phyloP scores from a whole-genome alignment of 2,329 filamentous ascomycete genomes.

The Knoxdaviesia proteae region DNA sequence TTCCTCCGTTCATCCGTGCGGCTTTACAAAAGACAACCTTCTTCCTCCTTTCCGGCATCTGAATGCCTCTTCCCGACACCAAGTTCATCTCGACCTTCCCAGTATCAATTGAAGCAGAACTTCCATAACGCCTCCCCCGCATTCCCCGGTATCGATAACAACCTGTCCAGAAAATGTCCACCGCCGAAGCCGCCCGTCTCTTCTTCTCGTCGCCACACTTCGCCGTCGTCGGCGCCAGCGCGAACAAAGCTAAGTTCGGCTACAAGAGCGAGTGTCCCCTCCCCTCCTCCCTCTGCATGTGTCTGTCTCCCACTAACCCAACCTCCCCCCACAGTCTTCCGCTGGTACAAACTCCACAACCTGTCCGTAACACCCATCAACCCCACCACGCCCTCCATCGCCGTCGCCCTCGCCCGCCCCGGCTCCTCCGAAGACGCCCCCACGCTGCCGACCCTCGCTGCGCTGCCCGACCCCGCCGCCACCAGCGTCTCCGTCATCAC shows the following conservation, averaged over 20 bases:
- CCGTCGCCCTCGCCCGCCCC: constrained; percentile 18
- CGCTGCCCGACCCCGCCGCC: constrained; percentile 42
- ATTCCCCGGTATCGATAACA: too few relatives aligned
- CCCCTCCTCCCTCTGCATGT: not conserved
- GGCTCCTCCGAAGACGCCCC: constrained; percentile 27
- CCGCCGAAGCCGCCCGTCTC: constrained; percentile 48
- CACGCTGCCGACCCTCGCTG: constrained; percentile 43
- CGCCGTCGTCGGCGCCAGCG: constrained; percentile 78
- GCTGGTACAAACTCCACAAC: constrained; percentile 64
- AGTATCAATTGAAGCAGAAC: too few relatives aligned
- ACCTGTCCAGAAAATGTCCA: not conserved
- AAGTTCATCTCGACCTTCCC: too few relatives aligned
- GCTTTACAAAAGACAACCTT: too few relatives aligned
- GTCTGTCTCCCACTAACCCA: constrained; percentile 1
- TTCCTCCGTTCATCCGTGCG: too few relatives aligned
- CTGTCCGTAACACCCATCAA: constrained; percentile 73
- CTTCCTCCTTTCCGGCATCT: too few relatives aligned
- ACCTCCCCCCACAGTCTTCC: constrained; percentile 41
- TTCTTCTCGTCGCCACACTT: constrained; percentile 70
- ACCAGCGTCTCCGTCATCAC: constrained; percentile 78
- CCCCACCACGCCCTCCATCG: constrained; percentile 44
- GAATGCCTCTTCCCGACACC: too few relatives aligned
- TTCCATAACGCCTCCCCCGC: too few relatives aligned
- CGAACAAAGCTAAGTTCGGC: constrained; percentile 68
- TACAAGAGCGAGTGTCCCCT: constrained; percentile 47